phyloP scores from a whole-genome alignment of 306 rosid genomes.

The Glycine soja region DNA sequence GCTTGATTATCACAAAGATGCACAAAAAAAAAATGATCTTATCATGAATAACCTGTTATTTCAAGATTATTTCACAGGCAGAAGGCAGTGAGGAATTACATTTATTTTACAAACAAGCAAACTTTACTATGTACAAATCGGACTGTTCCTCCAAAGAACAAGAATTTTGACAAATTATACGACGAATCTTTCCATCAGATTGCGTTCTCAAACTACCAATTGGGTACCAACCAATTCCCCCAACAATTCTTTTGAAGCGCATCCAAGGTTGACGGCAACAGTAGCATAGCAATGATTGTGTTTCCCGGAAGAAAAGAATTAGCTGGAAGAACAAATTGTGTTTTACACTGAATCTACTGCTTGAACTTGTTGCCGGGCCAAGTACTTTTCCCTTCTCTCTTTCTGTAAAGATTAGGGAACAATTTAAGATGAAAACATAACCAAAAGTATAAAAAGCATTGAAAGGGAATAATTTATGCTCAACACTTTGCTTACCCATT shows the following conservation, averaged over 20 bases:
- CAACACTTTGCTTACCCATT: slow-evolving; percentile 72
- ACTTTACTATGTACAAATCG: slow-evolving; percentile 67
- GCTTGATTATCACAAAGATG: slow-evolving; percentile 33
- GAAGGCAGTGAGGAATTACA: slow-evolving; percentile 21
- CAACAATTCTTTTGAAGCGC: slow-evolving; percentile 27
- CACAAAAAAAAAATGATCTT: slow-evolving; percentile 31
- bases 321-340: slow-evolving; percentile 41
- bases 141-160: slow-evolving; percentile 46
- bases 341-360: slow-evolving; percentile 65
- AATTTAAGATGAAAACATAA: not conserved
- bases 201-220: slow-evolving; percentile 37
- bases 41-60: slow-evolving; percentile 26
- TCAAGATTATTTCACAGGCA: slow-evolving; percentile 38
- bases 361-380: slow-evolving; percentile 90
- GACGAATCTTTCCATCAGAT: slow-evolving; percentile 25
- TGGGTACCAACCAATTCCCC: slow-evolving; percentile 31
- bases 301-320: slow-evolving; percentile 45
- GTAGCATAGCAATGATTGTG: slow-evolving; percentile 25
- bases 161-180: slow-evolving; percentile 39
- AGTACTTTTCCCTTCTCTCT: slow-evolving; percentile 90
- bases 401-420: slow-evolving; percentile 57
- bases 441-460: not conserved
- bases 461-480: slow-evolving; percentile 31
- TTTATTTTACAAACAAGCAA: slow-evolving; percentile 52
- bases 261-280: slow-evolving; percentile 44